Evolutionary conservation across 768 basidiomycete genomes (phyloP), one percentile per base, ranked within the genome.

Genomic region (Boletus sp.): DNA sequence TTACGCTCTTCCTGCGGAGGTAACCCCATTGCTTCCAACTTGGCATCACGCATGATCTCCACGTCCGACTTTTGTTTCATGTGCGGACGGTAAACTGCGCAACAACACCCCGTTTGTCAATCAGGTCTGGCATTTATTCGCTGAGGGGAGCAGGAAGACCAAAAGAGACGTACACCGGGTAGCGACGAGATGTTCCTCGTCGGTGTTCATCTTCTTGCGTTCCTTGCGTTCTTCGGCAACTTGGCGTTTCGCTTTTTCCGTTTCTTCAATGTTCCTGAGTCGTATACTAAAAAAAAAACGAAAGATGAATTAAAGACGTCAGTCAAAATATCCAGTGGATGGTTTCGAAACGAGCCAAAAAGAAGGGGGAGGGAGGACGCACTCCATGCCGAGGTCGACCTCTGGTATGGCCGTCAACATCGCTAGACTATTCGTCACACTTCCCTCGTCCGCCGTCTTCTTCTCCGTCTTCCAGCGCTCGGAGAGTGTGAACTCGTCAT

Each of bases 371-470:
- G 25, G 25, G 13, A 35, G 0, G 33, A 85, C 92, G 62, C 62
- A 98, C 95, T 99, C 94, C 88, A 98, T 97, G 52, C 97, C 97
- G 5, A 99, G 79, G 71, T 99, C 96, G 9, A 98, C 93, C 67
- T 98, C 97, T 0, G 96, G 97, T 63, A 99, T 98, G 34, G 92
- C 93, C 15, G 95, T 98, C 51, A 99, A 78, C 97, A 98, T 99
- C 4, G 91, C 85, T 70, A 96, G 65, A 61, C 90, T 93, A 59
- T 92, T 93, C 13, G 93, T 92, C 25, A 98, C 93, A 65, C 83
- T 97, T 8, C 96, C 97, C 56, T 95, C 95, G 55, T 97, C 91
- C 4, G 81, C 77, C 14, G 72, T 68, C 56, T 61, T 78, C 64
- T 81, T 82, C 44, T 80, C 80, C 6, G 75, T 70, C 64, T 81